Conservation (phyloP, 2,329 filamentous ascomycete genomes). For the Microascus cirrosus region DNA sequence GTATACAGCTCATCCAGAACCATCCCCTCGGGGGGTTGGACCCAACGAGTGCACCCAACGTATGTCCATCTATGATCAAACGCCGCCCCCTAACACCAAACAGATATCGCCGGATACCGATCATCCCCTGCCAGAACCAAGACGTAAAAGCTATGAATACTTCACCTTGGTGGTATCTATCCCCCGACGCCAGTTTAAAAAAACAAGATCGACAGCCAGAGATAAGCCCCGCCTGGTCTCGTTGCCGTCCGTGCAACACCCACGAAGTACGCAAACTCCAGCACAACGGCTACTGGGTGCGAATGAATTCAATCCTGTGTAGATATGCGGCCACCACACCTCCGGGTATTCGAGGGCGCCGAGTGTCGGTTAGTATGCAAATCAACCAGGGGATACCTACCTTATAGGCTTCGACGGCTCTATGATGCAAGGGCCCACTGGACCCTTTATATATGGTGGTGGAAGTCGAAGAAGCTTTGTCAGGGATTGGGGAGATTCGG, state of each 20-base stretch:
- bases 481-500: neutral
- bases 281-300: neutral
- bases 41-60: too few species aligned
- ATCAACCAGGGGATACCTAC: neutral
- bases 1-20: too few species aligned
- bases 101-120: neutral
- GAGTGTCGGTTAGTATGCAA: neutral
- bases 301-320: neutral
- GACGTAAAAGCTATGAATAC: neutral
- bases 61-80: neutral
- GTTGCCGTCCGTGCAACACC: neutral
- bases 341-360: neutral
- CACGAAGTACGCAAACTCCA: neutral
- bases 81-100: neutral
- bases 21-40: too few species aligned
- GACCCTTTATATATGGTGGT: neutral
- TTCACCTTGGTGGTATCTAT: slow-evolving; percentile 1
- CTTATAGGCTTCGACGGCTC: neutral
- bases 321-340: neutral
- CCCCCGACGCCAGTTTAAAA: neutral
- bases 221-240: neutral
- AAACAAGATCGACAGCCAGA: neutral
- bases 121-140: neutral
- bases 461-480: neutral
- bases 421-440: neutral